Percentiles rank a stretch among this genome's conserved stretches.
Conservation (phyloP, 495 filamentous ascomycete species). For the Penicillium dipodomyicola region DNA sequence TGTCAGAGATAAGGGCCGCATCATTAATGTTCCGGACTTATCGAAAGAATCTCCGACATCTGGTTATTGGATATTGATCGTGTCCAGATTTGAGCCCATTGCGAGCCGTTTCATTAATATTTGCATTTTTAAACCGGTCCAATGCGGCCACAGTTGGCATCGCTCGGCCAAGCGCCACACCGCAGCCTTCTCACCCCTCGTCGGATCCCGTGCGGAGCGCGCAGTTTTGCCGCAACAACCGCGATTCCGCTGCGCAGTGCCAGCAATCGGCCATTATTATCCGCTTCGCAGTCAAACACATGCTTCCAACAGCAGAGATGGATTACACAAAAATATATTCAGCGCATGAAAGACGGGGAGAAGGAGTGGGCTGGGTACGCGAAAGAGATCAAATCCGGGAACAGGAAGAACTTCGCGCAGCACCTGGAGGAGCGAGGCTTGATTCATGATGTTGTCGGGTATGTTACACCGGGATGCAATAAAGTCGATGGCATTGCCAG, state of each 20-base stretch:
- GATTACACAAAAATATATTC: constrained; percentile 49
- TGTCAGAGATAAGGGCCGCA: constrained; percentile 11
- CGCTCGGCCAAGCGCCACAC: constrained; percentile 29
- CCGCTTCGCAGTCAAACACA: not conserved
- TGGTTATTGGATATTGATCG: constrained; percentile 15
- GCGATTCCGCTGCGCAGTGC: constrained; percentile 17
- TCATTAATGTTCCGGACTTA: constrained; percentile 28
- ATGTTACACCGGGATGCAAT: constrained; percentile 21
- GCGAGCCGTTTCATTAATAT: constrained; percentile 5
- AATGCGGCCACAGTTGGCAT: constrained; percentile 31
- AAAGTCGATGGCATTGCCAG: not conserved
- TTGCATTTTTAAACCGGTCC: constrained; percentile 13
- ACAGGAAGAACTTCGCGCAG: constrained; percentile 60
- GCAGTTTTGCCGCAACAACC: constrained; percentile 29
- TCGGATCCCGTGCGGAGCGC: constrained; percentile 24
- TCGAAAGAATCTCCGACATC: constrained; percentile 25
- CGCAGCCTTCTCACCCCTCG: constrained; percentile 15
- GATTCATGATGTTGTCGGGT: constrained; percentile 82
- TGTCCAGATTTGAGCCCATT: constrained; percentile 13
- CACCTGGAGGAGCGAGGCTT: constrained; percentile 77
- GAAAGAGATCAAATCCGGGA: constrained; percentile 56
- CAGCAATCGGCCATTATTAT: constrained; percentile 20
- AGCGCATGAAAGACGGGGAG: constrained; percentile 54
- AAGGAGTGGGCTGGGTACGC: constrained; percentile 57
- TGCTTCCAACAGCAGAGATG: constrained; percentile 38